phyloP scores from a whole-genome alignment of 805 yeast species.

The Cyberlindnera mrakii region DNA sequence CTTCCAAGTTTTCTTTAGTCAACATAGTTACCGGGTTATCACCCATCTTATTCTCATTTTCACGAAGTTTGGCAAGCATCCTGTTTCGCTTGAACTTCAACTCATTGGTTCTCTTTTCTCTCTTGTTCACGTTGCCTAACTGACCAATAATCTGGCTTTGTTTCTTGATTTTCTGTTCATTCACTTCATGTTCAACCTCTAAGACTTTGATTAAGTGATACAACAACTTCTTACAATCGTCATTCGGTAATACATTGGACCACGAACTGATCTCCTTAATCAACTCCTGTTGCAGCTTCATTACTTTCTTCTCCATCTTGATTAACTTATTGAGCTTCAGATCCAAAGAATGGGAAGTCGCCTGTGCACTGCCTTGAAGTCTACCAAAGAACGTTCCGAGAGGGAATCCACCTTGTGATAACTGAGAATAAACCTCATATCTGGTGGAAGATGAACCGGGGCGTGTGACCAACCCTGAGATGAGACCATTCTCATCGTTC shows the following conservation, averaged over 20 bases:
- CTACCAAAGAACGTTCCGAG: slow-evolving; percentile 21
- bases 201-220: slow-evolving; percentile 35
- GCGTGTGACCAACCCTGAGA: slow-evolving; percentile 13
- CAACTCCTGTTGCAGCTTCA: slow-evolving; percentile 32
- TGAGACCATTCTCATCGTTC: slow-evolving; percentile 11
- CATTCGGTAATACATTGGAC: slow-evolving; percentile 34
- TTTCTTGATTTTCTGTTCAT: slow-evolving; percentile 34
- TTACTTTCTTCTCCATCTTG: slow-evolving; percentile 32
- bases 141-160: slow-evolving; percentile 38
- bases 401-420: slow-evolving; percentile 14
- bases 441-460: slow-evolving; percentile 10
- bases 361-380: slow-evolving; percentile 15
- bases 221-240: slow-evolving; percentile 33
- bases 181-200: slow-evolving; percentile 31
- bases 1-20: slow-evolving; percentile 46
- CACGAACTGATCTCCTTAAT: slow-evolving; percentile 36
- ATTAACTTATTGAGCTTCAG: slow-evolving; percentile 31
- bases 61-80: slow-evolving; percentile 33
- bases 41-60: slow-evolving; percentile 40
- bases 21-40: slow-evolving; percentile 38
- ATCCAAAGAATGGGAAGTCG: slow-evolving; percentile 26
- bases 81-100: slow-evolving; percentile 31
- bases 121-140: slow-evolving; percentile 38
- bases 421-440: slow-evolving; percentile 10
- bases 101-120: slow-evolving; percentile 43